Evolutionary conservation across 2,329 filamentous ascomycete genomes (phyloP).

Genomic region (Aspergillus luchuensis): DNA sequence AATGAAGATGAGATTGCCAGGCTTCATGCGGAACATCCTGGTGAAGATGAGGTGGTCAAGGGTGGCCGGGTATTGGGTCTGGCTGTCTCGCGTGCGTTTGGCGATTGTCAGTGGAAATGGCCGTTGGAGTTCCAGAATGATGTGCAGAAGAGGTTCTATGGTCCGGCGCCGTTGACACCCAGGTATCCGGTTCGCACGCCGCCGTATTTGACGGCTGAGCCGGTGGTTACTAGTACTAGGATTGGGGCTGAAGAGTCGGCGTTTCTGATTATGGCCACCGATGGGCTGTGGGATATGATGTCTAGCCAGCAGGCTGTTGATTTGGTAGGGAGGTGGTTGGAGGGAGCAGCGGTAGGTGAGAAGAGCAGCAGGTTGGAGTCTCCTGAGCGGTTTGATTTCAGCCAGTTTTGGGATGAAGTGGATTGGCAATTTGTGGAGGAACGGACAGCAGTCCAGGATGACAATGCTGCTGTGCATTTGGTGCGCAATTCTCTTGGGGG

Average conservation of each 20-base stretch:
- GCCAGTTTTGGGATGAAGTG: conserved; percentile 21
- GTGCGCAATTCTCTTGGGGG: conserved; percentile 57
- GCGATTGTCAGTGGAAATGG: conserved; percentile 71
- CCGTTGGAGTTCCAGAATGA: conserved; percentile 51
- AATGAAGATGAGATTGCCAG: conserved; percentile 61
- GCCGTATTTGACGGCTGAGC: conserved; percentile 69
- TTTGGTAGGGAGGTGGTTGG: conserved; percentile 60
- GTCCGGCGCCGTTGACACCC: conserved; percentile 48
- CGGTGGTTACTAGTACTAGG: conserved; percentile 61
- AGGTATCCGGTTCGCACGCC: conserved; percentile 49
- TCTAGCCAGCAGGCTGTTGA: conserved; percentile 60
- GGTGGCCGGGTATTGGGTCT: conserved; percentile 63
- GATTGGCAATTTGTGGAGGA: conserved; percentile 42
- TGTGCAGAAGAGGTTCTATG: conserved; percentile 35
- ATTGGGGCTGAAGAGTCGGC: conserved; percentile 52
- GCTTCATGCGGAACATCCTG: conserved; percentile 61
- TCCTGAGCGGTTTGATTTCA: conserved; percentile 26
- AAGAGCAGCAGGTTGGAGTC: conserved; percentile 31
- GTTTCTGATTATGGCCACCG: conserved; percentile 68
- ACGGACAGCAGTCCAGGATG: conserved; percentile 54
- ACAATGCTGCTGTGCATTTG: conserved; percentile 56
- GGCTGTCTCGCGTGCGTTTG: conserved; percentile 67
- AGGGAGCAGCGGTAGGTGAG: conserved; percentile 35
- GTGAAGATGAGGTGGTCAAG: conserved; percentile 60
- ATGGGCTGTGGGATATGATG: conserved; percentile 68